Evolutionary conservation across 441 rosid genomes (phyloP).

Genomic region (Theobroma grandiflorum): DNA sequence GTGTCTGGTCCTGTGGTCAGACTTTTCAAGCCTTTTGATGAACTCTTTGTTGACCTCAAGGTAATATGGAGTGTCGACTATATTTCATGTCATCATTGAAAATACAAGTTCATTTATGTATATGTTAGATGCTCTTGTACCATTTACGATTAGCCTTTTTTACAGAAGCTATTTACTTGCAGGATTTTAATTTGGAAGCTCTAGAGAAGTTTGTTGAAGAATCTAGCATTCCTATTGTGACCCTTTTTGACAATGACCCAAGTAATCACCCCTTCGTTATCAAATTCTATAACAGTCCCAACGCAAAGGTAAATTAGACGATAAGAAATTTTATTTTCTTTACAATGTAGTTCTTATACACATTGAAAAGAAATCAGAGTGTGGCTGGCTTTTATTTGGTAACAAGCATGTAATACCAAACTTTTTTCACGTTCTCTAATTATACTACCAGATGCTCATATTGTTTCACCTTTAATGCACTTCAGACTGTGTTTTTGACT

Average conservation of each 20-base stretch:
- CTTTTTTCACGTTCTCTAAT: neutral
- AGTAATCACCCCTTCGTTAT: conserved; percentile 81
- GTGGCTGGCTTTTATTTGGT: neutral
- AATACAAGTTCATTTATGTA: conserved; percentile 11
- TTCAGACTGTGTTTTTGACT: neutral
- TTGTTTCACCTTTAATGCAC: neutral
- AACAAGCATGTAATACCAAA: neutral
- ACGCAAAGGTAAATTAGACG: conserved; percentile 63
- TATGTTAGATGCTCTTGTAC: neutral
- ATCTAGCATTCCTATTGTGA: conserved; percentile 74
- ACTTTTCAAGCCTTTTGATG: conserved; percentile 98
- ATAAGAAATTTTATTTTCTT: neutral
- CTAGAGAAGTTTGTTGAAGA: conserved; percentile 80
- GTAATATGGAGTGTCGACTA: conserved; percentile 42
- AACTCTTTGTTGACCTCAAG: conserved; percentile 82
- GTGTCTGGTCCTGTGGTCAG: conserved; percentile 85
- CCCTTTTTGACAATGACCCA: conserved; percentile 79
- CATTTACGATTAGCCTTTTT: conserved; percentile 14
- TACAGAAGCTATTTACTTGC: conserved; percentile 37
- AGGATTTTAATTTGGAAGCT: conserved; percentile 76
- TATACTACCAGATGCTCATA: neutral
- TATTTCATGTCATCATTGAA: conserved; percentile 16
- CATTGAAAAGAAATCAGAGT: neutral
- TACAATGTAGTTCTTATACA: neutral
- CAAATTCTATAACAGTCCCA: conserved; percentile 76